Evolutionary conservation across 2,329 filamentous ascomycete genomes (phyloP).

Genomic region (Tolypocladium nubicola): DNA sequence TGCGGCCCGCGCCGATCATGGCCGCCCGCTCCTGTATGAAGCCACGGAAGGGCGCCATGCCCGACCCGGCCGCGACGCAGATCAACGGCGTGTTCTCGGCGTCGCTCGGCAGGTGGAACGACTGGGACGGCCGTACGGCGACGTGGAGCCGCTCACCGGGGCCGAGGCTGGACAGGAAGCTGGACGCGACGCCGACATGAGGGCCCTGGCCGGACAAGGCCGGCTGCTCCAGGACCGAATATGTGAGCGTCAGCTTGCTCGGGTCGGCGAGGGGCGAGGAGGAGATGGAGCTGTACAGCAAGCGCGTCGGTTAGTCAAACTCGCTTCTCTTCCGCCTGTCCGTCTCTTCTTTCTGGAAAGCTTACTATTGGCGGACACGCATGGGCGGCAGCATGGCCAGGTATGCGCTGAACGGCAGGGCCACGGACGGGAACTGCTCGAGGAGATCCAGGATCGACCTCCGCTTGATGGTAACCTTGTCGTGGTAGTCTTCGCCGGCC

Average conservation of each 20-base stretch:
- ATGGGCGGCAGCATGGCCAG: conserved; percentile 66
- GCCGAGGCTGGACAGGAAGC: conserved; percentile 43
- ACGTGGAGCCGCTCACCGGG: conserved; percentile 36
- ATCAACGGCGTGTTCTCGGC: conserved; percentile 37
- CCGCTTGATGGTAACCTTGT: conserved; percentile 42
- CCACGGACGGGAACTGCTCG: conserved; percentile 47
- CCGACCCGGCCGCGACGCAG: conserved; percentile 41
- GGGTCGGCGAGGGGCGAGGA: conserved; percentile 57
- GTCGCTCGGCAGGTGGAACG: conserved; percentile 38
- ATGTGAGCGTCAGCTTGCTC: conserved; percentile 52
- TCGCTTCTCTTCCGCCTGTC: not conserved
- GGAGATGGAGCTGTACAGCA: conserved; percentile 48
- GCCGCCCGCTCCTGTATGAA: conserved; percentile 52
- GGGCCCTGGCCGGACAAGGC: conserved; percentile 38
- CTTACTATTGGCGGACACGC: conserved; percentile 61
- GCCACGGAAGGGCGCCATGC: conserved; percentile 51
- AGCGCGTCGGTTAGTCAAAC: not conserved
- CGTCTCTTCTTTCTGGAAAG: not conserved
- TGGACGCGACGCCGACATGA: conserved; percentile 50
- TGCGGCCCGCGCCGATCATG: conserved; percentile 36
- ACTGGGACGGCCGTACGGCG: conserved; percentile 31
- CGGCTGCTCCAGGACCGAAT: conserved; percentile 50
- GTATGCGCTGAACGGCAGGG: conserved; percentile 55
- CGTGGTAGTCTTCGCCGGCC: conserved; percentile 33
- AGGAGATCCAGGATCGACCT: conserved; percentile 60